phyloP scores from a whole-genome alignment of 192 early-diverging fungal genomes.

The Entomortierella beljakovae region DNA sequence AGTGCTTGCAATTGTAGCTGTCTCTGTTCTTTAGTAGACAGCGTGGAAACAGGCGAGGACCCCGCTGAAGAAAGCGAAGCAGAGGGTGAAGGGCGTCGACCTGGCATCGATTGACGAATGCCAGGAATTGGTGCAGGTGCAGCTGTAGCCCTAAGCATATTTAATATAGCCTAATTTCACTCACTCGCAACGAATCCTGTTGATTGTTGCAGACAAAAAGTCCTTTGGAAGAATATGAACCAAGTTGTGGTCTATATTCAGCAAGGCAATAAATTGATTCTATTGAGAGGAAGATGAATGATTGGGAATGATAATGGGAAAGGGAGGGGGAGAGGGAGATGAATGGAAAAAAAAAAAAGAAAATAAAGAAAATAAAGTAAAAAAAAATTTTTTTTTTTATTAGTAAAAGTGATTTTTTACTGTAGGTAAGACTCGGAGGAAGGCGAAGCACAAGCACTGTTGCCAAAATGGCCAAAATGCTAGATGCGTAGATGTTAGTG shows the following conservation, averaged over 20 bases:
- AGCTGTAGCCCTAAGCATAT: constrained; percentile 16
- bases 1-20: constrained; percentile 35
- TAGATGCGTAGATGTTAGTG: too few relatives aligned
- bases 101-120: neutral
- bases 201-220: neutral
- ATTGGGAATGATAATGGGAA: neutral
- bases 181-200: constrained; percentile 1
- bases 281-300: neutral
- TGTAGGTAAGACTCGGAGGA: neutral
- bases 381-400: neutral
- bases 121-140: neutral
- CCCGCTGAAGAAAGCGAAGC: constrained; percentile 12
- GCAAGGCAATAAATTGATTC: neutral
- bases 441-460: neutral
- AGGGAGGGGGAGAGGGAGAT: neutral
- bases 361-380: neutral
- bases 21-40: constrained; percentile 28
- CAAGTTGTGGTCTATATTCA: too few relatives aligned
- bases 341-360: neutral
- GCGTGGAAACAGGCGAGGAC: constrained; percentile 14
- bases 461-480: too few relatives aligned
- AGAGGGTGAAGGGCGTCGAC: constrained; percentile 16
- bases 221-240: too few relatives aligned
- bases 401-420: neutral
- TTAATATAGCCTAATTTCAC: neutral